These are phyloP conservation scores for Mrakia frigida DNA, from an alignment of 768 basidiomycete genomes.

Conservation along the genomic window DNA sequence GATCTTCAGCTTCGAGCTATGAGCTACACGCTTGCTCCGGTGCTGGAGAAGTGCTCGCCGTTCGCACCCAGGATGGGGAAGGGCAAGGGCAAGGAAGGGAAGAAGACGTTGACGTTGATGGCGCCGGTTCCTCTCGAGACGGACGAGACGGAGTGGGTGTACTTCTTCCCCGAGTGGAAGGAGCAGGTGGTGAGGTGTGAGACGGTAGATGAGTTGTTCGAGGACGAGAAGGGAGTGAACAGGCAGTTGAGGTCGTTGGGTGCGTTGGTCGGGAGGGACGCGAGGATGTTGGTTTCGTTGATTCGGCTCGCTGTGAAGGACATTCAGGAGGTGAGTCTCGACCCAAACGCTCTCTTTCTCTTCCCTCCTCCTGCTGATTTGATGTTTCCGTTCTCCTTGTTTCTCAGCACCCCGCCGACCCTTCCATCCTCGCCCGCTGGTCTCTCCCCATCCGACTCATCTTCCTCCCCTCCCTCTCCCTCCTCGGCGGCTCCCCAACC, in stretches of 20 bases:
- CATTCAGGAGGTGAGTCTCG: conserved; percentile 30
- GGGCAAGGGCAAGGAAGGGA: not conserved
- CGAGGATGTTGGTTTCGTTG: conserved; percentile 70
- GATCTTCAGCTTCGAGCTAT: conserved; percentile 77
- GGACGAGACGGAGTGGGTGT: conserved; percentile 67
- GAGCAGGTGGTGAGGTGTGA: conserved; percentile 63
- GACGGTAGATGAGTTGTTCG: conserved; percentile 60
- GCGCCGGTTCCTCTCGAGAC: conserved; percentile 80
- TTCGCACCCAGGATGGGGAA: not conserved
- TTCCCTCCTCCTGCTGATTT: conserved; percentile 41
- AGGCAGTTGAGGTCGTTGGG: conserved; percentile 75
- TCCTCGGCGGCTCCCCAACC: conserved; percentile 78
- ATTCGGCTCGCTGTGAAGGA: conserved; percentile 63
- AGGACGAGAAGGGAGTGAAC: conserved; percentile 56
- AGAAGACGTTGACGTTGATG: conserved; percentile 55
- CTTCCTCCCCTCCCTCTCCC: conserved; percentile 78
- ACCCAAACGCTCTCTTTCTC: not conserved
- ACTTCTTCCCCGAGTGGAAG: conserved; percentile 84
- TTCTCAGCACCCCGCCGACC: conserved; percentile 1
- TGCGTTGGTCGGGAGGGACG: conserved; percentile 71
- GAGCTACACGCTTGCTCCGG: conserved; percentile 60
- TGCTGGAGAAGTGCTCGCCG: conserved; percentile 53
- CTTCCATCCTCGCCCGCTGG: conserved; percentile 53
- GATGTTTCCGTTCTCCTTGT: conserved; percentile 34
- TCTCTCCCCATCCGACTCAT: conserved; percentile 69